Conservation (phyloP, 345 rosid species). For the Eucalyptus dawsonii region DNA sequence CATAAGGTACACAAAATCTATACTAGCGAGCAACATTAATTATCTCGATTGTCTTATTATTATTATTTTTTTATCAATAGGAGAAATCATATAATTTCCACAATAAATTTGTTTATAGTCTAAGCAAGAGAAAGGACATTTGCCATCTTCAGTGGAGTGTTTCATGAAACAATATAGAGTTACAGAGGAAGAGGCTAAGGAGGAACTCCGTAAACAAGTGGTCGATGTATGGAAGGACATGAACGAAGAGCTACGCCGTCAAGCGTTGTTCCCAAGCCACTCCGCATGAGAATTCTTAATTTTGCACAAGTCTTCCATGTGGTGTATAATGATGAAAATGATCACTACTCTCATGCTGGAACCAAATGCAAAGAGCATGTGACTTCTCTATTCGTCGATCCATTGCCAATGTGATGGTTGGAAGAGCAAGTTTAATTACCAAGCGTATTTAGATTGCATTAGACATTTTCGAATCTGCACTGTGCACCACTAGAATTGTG, state of each 20-base stretch:
- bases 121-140: neutral
- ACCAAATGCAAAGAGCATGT: neutral
- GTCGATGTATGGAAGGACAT: slow-evolving; percentile 2
- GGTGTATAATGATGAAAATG: slow-evolving; percentile 3
- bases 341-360: neutral
- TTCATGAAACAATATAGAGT: neutral
- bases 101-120: neutral
- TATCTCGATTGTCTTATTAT: neutral
- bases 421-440: neutral
- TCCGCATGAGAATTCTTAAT: slow-evolving; percentile 1
- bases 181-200: neutral
- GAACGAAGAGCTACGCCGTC: neutral
- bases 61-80: neutral
- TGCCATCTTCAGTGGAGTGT: neutral
- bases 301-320: neutral
- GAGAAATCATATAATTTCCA: neutral
- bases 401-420: neutral
- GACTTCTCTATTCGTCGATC: neutral
- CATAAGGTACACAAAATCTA: neutral
- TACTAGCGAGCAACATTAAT: neutral
- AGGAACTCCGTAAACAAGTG: neutral
- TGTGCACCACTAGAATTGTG: neutral
- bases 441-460: neutral
- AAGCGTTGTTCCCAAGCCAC: neutral
- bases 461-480: neutral